These are phyloP conservation scores for Yamadazyma nakazawae DNA, from an alignment of 805 yeast species.

Conservation along the genomic window DNA sequence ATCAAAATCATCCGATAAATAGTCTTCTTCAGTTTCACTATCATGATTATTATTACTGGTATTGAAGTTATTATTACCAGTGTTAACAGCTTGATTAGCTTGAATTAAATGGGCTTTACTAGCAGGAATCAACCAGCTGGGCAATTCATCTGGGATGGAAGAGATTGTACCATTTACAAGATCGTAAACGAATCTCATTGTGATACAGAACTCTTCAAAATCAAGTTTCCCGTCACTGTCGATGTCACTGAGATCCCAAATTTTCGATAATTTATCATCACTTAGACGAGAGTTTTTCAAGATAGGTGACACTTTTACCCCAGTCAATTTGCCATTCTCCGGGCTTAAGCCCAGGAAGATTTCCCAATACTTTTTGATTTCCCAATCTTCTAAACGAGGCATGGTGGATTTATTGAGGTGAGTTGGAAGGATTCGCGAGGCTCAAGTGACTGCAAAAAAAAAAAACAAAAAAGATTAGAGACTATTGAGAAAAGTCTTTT, in stretches of 20 bases:
- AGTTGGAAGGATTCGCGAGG: not conserved
- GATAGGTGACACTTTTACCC: slow-evolving; percentile 81
- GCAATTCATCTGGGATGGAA: slow-evolving; percentile 66
- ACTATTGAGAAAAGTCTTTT: no score
- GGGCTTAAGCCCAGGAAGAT: slow-evolving; percentile 91
- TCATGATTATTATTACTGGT: slow-evolving; percentile 39
- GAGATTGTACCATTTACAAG: slow-evolving; percentile 66
- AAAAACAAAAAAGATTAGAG: not conserved
- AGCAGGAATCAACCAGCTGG: slow-evolving; percentile 91
- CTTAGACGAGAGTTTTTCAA: slow-evolving; percentile 83
- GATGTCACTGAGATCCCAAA: slow-evolving; percentile 92
- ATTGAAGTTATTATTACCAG: slow-evolving; percentile 17
- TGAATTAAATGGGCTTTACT: slow-evolving; percentile 81
- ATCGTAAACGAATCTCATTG: slow-evolving; percentile 94
- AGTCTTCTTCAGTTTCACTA: slow-evolving; percentile 58
- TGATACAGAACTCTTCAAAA: slow-evolving; percentile 96
- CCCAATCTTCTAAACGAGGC: slow-evolving; percentile 89
- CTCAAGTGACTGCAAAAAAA: not conserved
- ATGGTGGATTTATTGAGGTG: slow-evolving; percentile 14
- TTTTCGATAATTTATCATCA: slow-evolving; percentile 70
- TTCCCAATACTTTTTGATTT: slow-evolving; percentile 96
- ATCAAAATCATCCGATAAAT: slow-evolving; percentile 68
- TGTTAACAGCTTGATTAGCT: slow-evolving; percentile 69
- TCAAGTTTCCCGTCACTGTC: slow-evolving; percentile 90
- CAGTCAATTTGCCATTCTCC: slow-evolving; percentile 69